Evolutionary conservation across 2,329 filamentous ascomycete species (phyloP), one percentile per base, ranked within the genome.

Genomic region (Dothidotthia symphoricarpi): DNA sequence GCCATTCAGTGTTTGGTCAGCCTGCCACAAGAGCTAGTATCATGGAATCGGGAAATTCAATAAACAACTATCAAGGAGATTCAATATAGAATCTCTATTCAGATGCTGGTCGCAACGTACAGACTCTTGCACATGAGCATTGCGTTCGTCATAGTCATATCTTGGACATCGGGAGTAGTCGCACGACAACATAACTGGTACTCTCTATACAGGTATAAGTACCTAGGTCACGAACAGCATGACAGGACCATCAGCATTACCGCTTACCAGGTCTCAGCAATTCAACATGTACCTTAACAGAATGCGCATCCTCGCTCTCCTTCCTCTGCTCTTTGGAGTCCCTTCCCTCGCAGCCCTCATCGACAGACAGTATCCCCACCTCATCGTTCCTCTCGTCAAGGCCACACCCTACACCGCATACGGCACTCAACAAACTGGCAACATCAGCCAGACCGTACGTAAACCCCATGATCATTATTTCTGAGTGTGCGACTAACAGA

Each of bases 321-420:
- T 55, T 26, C 32, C 56, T 27, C 14, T 45, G 8, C 31, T 61
- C 30, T 55, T 52, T 37, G 37, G 43, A 14, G 29, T 48, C 24
- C 30, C 39, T 8, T 26, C 37, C 24, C 12, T 47, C 24, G 47
- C 51, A 15, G 26, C 32, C 3, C 47, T 59, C 17, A 16, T 56
- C 28, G 34, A 36, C 22, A 44, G 47, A 7, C 37, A 61, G 16
- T 64, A 61, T 10, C 62, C 62, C 3, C 57, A 61, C 28, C 57
- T 67, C 30, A 57, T 68, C 28, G 43, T 67, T n/a, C 64, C 63
- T 1, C 38, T 67, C 26, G 51, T 54, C 16, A 38, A 48, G 15
- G 34, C 39, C 11, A 24, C 34, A 1, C 57, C 63, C 12, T 32
- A 56, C 31, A 44, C 29, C 2, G 34, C 53, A 3, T 55, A 49